Evolutionary conservation across 108 stramenopile species (phyloP), one percentile per base, ranked within the genome.

Genomic region (Seminavis robusta): DNA sequence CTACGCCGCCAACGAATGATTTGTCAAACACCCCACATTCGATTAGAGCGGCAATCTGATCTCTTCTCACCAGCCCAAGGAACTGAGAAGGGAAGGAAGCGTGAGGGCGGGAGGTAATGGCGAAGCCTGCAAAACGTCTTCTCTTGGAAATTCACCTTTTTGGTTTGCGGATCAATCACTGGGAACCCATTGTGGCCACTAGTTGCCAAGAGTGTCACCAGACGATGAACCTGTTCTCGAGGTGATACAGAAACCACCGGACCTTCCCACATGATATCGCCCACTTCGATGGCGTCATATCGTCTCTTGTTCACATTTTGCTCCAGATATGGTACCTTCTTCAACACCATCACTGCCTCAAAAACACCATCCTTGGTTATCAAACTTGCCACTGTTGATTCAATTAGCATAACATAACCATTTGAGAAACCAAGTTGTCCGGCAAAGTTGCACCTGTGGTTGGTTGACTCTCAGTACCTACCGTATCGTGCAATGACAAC

Each of bases 151-250:
- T n/a, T n/a, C n/a, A n/a, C n/a, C n/a, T 30, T 7, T 15, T 63
- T 55, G 11, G 42, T 45, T 5, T 59, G 5, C 3, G 59, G 39
- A 27, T 73, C 68, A 13, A 90, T 72, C 7, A 94, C 84, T 1
- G 88, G 92, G 54, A 91, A 94, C 33, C 73, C 84, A 32, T 73
- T 16, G 23, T 53, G 52, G 8, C 13, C 52, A 17, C 62, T 52
- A 1, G 24, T 48, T 15, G 16, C n/a, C 20, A 94, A 52, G 1
- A 83, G 43, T 16, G 19, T 41, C 17, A 65, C 63, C 32, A 81
- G 49, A 15, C 54, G 19, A n/a, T 47, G 31, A 8, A 80, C 84
- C 25, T 36, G 57, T 20, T 59, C 64, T 3, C 60, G 32, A 11
- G 47, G 61, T 6, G 24, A 24, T 0, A 90, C n/a, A 4, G 31